Evolutionary conservation across 2,329 filamentous ascomycete genomes (phyloP), one percentile per base, ranked within the genome.

Genomic region (Cladosporium austrohemisphaericum): DNA sequence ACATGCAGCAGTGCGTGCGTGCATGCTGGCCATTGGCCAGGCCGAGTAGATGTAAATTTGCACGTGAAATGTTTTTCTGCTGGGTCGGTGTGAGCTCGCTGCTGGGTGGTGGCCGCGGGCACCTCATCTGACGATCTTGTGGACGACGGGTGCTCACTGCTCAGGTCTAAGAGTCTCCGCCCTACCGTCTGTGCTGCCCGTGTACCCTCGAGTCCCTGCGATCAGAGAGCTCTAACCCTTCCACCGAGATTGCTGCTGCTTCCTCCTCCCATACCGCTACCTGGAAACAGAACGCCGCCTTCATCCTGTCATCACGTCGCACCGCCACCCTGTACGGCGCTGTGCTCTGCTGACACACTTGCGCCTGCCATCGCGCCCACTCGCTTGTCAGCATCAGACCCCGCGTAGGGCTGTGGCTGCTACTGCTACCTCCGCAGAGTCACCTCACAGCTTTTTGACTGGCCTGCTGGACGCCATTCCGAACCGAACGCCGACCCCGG

Each of bases 391-490:
- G 43, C 43, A 47, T 16, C 33, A 18, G 23, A 37, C 43, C 32
- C 32, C 41, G 31, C 41, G 31, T 22, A 29, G 10, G 16, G 40
- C 40, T 41, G 9, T 31, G 28, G 23, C n/a, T n/a, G n/a, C n/a
- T n/a, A n/a, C n/a, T n/a, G n/a, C n/a, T n/a, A n/a, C n/a, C n/a
- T n/a, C n/a, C n/a, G n/a, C 38, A 37, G 32, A 47, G 43, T 47
- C 43, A 47, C 38, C 43, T 18, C 32, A 37, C 38, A 47, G 43
- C 43, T 47, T 47, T 47, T 47, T 29, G 9, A 35, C 41, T 18
- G 23, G 2, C 26, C 40, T 40, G 25, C 36, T 40, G 26, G 35
- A 31, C 41, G 28, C 20, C 22, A 37, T 19, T 18, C 32, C 43
- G 22, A 37, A 29, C 43, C 13, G 29, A 36, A 9, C 33, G 14